Conservation (phyloP, 306 rosid genomes). For the Myrica gale region DNA sequence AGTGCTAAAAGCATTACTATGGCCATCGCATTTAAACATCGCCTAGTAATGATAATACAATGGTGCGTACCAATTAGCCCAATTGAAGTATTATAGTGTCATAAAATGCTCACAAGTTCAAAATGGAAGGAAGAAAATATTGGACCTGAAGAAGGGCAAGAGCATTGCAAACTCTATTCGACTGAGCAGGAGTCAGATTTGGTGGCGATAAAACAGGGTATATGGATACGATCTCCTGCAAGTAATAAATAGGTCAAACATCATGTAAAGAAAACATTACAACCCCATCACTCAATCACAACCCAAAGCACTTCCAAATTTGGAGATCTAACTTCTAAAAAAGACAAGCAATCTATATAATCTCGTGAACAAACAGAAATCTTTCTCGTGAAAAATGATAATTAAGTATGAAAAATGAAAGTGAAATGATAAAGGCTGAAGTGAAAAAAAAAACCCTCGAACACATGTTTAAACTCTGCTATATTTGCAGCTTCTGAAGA, state of each 20-base stretch:
- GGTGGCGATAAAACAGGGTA: slow-evolving; percentile 75
- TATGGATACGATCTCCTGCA: slow-evolving; percentile 76
- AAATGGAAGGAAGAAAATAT: slow-evolving; percentile 8
- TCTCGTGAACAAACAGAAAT: neutral
- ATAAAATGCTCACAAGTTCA: neutral
- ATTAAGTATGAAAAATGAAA: neutral
- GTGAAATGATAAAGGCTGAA: neutral
- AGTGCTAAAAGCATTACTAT: neutral
- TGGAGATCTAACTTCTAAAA: neutral
- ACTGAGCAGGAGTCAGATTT: slow-evolving; percentile 64
- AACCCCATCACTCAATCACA: slow-evolving; percentile 8
- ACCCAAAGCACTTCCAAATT: slow-evolving; percentile 8
- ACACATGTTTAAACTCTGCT: neutral
- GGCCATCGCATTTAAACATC: neutral
- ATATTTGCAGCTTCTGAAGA: neutral
- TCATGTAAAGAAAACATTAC: neutral
- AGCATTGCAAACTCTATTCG: slow-evolving; percentile 87
- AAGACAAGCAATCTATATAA: neutral
- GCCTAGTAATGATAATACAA: neutral
- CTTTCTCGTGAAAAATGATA: neutral
- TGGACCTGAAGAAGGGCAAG: slow-evolving; percentile 89
- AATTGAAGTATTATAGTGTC: neutral
- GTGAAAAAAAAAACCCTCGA: neutral
- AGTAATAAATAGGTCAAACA: slow-evolving; percentile 15
- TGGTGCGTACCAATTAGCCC: neutral